Percentiles rank a stretch among this genome's conserved stretches.
Conservation (phyloP, 1,284 basidiomycete species). For the Puccinia hordei region DNA sequence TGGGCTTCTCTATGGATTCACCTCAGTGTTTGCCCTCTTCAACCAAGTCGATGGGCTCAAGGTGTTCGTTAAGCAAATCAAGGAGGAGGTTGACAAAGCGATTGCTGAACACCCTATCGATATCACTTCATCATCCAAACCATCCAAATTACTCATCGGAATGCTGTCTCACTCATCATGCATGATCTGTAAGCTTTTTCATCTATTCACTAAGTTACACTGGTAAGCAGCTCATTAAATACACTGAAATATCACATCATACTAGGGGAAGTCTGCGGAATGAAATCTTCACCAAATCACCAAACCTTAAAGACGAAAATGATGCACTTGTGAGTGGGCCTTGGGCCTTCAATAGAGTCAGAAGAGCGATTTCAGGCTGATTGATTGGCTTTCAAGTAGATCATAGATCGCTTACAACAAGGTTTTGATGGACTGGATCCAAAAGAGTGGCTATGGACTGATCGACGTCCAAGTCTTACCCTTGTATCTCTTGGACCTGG, state of each 20-base stretch:
- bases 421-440: slow-evolving; percentile 75
- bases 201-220: background rate
- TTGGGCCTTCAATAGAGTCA: slow-evolving; percentile 7
- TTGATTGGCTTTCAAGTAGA: background rate
- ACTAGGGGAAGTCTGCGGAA: slow-evolving; percentile 80
- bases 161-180: too few relatives aligned
- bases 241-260: background rate
- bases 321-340: slow-evolving; percentile 71
- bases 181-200: slow-evolving; percentile 78
- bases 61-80: too few relatives aligned
- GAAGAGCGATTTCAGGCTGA: slow-evolving; percentile 27
- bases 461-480: slow-evolving; percentile 85
- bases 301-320: slow-evolving; percentile 73
- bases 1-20: too few relatives aligned
- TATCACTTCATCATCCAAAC: too few relatives aligned
- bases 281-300: slow-evolving; percentile 72
- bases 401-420: slow-evolving; percentile 80
- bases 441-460: slow-evolving; percentile 68
- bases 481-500: slow-evolving; percentile 54
- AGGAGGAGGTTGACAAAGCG: too few relatives aligned
- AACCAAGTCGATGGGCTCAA: too few relatives aligned
- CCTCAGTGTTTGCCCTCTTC: too few relatives aligned
- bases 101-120: too few relatives aligned
- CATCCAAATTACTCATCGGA: too few relatives aligned
- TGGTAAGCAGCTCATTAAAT: too few relatives aligned